phyloP scores from a whole-genome alignment of 2,329 filamentous ascomycete species.

The Diaporthe citrichinensis region DNA sequence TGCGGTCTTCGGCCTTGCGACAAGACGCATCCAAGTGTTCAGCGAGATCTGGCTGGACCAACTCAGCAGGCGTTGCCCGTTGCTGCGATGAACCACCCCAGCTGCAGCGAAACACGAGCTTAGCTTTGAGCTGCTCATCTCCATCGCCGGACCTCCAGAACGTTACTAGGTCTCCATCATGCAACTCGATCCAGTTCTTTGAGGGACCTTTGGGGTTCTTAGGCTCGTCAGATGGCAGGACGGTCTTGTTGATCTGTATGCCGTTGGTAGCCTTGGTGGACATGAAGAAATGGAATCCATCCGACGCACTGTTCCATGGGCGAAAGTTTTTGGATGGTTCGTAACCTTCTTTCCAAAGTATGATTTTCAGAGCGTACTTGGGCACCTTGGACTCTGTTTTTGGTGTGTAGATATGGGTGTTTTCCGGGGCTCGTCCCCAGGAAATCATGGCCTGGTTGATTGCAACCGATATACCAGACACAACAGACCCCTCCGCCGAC shows the following conservation, averaged over 20 bases:
- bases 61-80: slow-evolving; percentile 50
- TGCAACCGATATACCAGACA: slow-evolving; percentile 73
- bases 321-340: slow-evolving; percentile 69
- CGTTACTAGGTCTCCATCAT: slow-evolving; percentile 82
- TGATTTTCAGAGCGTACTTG: slow-evolving; percentile 84
- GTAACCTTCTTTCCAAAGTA: slow-evolving; percentile 79
- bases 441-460: slow-evolving; percentile 78
- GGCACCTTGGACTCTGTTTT: slow-evolving; percentile 79
- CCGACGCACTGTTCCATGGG: slow-evolving; percentile 65
- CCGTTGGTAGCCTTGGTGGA: slow-evolving; percentile 84
- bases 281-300: slow-evolving; percentile 79
- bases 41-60: slow-evolving; percentile 57
- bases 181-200: slow-evolving; percentile 75
- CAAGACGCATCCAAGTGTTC: slow-evolving; percentile 65
- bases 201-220: slow-evolving; percentile 70
- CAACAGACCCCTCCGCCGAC: slow-evolving; percentile 75
- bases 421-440: slow-evolving; percentile 81
- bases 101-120: slow-evolving; percentile 66
- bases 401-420: slow-evolving; percentile 77
- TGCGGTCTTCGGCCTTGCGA: slow-evolving; percentile 59
- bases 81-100: slow-evolving; percentile 68
- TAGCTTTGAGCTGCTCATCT: slow-evolving; percentile 55
- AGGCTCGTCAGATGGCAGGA: slow-evolving; percentile 69
- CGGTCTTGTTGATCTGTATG: slow-evolving; percentile 82
- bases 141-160: slow-evolving; percentile 71